phyloP scores from a whole-genome alignment of 2,329 filamentous ascomycete genomes.

The Trichoderma pleuroti region DNA sequence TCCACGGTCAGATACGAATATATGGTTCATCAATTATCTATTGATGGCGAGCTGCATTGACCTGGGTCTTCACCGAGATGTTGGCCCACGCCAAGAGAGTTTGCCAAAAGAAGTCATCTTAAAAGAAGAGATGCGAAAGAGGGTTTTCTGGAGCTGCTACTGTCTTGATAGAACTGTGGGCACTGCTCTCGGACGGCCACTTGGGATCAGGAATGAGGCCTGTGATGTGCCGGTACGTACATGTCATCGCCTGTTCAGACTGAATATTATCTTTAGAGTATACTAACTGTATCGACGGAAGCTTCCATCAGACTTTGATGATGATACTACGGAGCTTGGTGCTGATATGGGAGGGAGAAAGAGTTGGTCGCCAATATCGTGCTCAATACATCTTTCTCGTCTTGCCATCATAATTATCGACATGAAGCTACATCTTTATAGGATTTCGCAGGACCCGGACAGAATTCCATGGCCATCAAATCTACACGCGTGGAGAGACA shows the following conservation, averaged over 20 bases:
- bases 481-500: neutral
- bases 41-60: neutral
- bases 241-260: neutral
- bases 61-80: neutral
- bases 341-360: neutral
- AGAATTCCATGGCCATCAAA: neutral
- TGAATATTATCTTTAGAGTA: neutral
- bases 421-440: neutral
- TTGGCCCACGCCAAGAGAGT: neutral
- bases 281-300: neutral
- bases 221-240: neutral
- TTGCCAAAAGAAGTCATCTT: neutral
- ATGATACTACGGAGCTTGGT: neutral
- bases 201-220: neutral
- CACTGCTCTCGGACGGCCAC: neutral
- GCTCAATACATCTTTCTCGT: neutral
- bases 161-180: neutral
- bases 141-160: neutral
- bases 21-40: neutral
- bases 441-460: neutral
- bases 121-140: neutral
- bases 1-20: neutral
- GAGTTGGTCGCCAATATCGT: neutral
- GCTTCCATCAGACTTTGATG: neutral
- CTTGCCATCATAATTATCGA: neutral